Base-by-base conservation (phyloP, 306 rosid species). In the Vicia villosa region DNA sequence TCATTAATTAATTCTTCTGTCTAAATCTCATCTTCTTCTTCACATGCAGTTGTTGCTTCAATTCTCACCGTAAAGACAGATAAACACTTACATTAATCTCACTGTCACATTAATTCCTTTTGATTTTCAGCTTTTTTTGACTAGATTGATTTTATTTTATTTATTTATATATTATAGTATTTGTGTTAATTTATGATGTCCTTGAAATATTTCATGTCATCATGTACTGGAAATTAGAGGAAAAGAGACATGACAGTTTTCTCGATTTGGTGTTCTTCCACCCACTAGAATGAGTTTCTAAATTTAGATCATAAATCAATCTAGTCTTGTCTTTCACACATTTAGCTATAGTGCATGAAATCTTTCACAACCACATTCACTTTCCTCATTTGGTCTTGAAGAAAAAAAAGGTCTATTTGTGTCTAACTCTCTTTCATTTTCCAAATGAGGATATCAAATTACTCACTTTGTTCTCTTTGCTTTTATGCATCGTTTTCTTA, bases 301-400 rank as follows among this genome's bases (percentile, higher is more conserved):
- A 79, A 84, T 82, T 77, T 84, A 73, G 91, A 62, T 67, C 19
- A 66, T 16, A 65, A 30, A 60, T 16, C 32, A 21, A 63, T 63
- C 55, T 62, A 62, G 82, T 82, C 90, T 79, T 85, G 88, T 79
- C 86, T 86, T 70, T 83, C 55, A 86, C 86, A 50, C 5, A 52
- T 14, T 52, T 17, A 75, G 83, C 78, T 43, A 34, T 34, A 68
- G 73, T 76, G 46, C 78, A 21, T 61, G 45, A 76, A 57, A 81
- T 69, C 49, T 69, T 70, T 80, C 86, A 54, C 74, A 56, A 74
- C 74, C 83, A 78, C 86, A 77, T 63, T 70, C 74, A 87, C 93
- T 91, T 91, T 84, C 94, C 93, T 73, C 88, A 81, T 87, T 84
- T 87, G 88, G 86, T 19, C 77, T 67, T 81, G 76, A 75, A 72